Percentiles rank a stretch among this genome's conserved stretches.
phyloP scores from a whole-genome alignment of 345 rosid species.

The Brassica cretica region DNA sequence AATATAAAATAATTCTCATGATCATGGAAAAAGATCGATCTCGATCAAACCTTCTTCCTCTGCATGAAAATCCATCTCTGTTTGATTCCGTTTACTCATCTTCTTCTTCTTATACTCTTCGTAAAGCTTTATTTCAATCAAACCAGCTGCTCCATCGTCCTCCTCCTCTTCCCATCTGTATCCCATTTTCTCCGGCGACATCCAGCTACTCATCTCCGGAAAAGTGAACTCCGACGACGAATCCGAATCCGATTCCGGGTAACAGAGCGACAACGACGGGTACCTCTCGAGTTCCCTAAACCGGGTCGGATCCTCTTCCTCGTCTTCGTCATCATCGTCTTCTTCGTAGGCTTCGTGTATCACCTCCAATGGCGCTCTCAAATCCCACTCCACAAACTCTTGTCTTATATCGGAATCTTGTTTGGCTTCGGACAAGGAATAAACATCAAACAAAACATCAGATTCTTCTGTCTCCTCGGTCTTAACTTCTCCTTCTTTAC shows the following conservation, averaged over 20 bases:
- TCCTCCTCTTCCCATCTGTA: constrained; percentile 57
- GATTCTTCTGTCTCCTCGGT: background rate
- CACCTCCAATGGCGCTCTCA: constrained; percentile 77
- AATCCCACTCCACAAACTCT: constrained; percentile 69
- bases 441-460: constrained; percentile 14
- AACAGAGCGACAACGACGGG: constrained; percentile 58
- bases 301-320: constrained; percentile 31
- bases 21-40: constrained; percentile 56
- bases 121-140: constrained; percentile 74
- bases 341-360: constrained; percentile 68
- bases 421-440: background rate
- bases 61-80: constrained; percentile 44
- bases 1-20: background rate
- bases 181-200: constrained; percentile 38
- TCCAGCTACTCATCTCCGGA: constrained; percentile 42
- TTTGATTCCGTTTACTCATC: constrained; percentile 11
- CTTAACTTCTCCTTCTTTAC: background rate
- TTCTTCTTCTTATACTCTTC: constrained; percentile 26
- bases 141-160: constrained; percentile 40
- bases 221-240: constrained; percentile 48
- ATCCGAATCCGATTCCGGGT: constrained; percentile 59
- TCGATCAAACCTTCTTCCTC: constrained; percentile 80
- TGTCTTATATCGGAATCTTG: constrained; percentile 12
- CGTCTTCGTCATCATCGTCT: constrained; percentile 41
- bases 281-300: constrained; percentile 31